Evolutionary conservation across 129 eudicot genomes (phyloP).

Genomic region (Dittrichia graveolens): DNA sequence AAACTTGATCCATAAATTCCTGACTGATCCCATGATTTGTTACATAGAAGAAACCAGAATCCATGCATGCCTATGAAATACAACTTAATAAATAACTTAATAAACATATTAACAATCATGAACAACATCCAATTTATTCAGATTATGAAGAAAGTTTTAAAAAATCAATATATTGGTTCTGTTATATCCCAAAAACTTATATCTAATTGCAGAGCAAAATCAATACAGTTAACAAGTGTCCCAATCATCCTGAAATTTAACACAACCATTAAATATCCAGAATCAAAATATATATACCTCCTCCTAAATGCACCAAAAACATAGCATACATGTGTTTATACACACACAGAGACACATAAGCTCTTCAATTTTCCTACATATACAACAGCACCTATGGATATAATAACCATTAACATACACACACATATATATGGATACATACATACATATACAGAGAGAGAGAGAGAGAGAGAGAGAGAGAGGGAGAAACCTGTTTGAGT

Average conservation of each 20-base stretch:
- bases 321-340: background rate
- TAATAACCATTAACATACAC: background rate
- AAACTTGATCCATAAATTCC: constrained; percentile 87
- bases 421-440: background rate
- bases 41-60: constrained; percentile 90
- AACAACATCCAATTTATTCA: constrained; percentile 5
- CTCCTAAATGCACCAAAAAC: constrained; percentile 11
- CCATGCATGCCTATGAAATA: constrained; percentile 71
- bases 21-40: constrained; percentile 85
- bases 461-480: constrained; percentile 17
- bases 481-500: constrained; percentile 65
- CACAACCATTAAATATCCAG: background rate
- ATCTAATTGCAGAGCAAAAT: background rate
- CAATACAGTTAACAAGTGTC: background rate
- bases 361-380: background rate
- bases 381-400: background rate
- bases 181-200: background rate
- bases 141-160: background rate
- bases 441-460: background rate
- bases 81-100: background rate
- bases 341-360: background rate
- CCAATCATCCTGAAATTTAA: background rate
- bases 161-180: background rate
- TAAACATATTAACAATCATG: background rate
- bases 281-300: background rate